Conservation (phyloP, 495 filamentous ascomycete species). For the Immersiella caudata region DNA sequence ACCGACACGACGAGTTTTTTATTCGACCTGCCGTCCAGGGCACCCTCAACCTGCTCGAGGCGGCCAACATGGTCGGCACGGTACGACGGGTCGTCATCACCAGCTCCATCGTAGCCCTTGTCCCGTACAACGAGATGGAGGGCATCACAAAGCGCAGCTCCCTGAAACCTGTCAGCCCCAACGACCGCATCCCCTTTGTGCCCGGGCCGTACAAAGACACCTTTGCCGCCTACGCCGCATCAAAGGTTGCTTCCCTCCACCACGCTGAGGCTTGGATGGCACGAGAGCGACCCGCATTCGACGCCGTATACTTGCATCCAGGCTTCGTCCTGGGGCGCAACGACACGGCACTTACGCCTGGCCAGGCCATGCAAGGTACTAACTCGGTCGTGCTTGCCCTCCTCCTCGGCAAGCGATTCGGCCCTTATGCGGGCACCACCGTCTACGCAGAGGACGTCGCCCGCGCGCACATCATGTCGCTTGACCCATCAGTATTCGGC, state of each 20-base stretch:
- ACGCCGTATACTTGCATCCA: constrained; percentile 52
- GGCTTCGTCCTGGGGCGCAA: constrained; percentile 49
- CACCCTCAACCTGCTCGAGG: constrained; percentile 72
- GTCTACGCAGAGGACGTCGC: constrained; percentile 53
- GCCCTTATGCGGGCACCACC: constrained; percentile 37
- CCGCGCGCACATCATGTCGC: constrained; percentile 43
- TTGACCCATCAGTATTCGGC: constrained; percentile 43
- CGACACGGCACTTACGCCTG: constrained; percentile 40
- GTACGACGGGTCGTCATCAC: constrained; percentile 67
- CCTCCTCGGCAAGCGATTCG: constrained; percentile 38
- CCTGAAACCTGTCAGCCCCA: constrained; percentile 23
- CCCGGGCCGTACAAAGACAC: constrained; percentile 43
- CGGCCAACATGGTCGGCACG: constrained; percentile 61
- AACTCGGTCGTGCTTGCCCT: constrained; percentile 41
- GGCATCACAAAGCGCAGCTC: constrained; percentile 21
- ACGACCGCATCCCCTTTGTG: constrained; percentile 34
- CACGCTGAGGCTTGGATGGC: constrained; percentile 46
- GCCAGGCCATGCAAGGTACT: constrained; percentile 41
- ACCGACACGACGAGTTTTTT: constrained; percentile 61
- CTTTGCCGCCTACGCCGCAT: constrained; percentile 44
- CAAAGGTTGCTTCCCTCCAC: constrained; percentile 48
- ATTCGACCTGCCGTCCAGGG: constrained; percentile 73
- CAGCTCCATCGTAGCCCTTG: constrained; percentile 46
- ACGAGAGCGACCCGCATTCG: constrained; percentile 45
- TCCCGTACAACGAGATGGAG: constrained; percentile 32